These are phyloP conservation scores for Penicillium olsonii DNA, from an alignment of 2,329 filamentous ascomycete species.

Conservation along the genomic window DNA sequence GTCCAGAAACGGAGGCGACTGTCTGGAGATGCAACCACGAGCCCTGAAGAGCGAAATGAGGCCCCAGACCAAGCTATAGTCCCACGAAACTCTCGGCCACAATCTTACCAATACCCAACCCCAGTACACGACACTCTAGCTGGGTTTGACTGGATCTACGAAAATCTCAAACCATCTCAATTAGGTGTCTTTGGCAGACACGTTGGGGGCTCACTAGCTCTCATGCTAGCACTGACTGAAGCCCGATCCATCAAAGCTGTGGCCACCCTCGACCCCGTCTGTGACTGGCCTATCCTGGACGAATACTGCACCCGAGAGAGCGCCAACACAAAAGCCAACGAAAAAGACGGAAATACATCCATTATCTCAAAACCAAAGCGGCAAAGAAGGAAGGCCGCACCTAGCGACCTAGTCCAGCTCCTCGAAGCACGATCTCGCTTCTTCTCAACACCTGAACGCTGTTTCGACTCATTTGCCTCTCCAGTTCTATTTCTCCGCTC, in stretches of 20 bases:
- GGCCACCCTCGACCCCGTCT: constrained; percentile 37
- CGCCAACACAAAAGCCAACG: too few relatives aligned
- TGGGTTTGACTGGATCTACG: constrained; percentile 42
- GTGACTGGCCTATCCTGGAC: constrained; percentile 44
- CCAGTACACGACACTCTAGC: constrained; percentile 43
- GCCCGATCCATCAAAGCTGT: constrained; percentile 34
- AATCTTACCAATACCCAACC: constrained; percentile 35
- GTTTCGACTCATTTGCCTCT: constrained; percentile 48
- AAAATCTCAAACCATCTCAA: constrained; percentile 30
- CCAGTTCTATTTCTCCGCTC: constrained; percentile 46
- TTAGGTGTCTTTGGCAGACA: constrained; percentile 37
- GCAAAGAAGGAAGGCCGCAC: constrained; percentile 17
- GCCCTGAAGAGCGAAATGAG: background rate
- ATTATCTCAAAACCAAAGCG: background rate
- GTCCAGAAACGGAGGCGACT: background rate
- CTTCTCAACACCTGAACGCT: constrained; percentile 40
- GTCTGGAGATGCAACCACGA: background rate
- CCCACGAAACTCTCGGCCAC: background rate
- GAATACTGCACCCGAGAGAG: constrained; percentile 35
- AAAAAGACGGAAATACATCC: background rate
- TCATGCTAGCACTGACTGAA: constrained; percentile 47
- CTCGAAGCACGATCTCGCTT: constrained; percentile 37
- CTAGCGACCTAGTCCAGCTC: constrained; percentile 37
- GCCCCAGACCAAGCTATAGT: background rate
- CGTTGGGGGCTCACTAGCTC: constrained; percentile 44